Conservation (phyloP, 768 basidiomycete genomes). For the Galerina marginata region DNA sequence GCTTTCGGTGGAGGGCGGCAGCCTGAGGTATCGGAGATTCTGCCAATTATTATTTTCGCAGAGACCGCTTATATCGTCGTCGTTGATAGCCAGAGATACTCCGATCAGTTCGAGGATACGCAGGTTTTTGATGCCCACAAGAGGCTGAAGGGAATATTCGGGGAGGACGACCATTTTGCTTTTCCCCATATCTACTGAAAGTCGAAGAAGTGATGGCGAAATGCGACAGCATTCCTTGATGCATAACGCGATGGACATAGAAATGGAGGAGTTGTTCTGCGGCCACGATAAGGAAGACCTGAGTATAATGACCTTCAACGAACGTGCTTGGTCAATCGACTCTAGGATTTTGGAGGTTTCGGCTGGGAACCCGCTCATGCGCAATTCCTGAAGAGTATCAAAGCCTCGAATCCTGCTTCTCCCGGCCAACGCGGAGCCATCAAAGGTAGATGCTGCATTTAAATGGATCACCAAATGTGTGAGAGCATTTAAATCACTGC, state of each 20-base stretch:
- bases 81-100: slow-evolving; percentile 2
- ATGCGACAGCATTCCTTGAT: slow-evolving; percentile 8
- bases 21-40: slow-evolving; percentile 6
- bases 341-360: slow-evolving; percentile 2
- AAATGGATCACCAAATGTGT: neutral
- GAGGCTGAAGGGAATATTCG: neutral
- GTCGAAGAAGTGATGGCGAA: neutral
- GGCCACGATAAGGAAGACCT: neutral
- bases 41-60: slow-evolving; percentile 10
- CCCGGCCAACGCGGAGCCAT: neutral
- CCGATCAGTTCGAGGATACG: neutral
- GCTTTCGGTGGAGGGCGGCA: neutral
- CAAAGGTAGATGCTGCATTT: neutral
- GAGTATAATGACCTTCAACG: neutral
- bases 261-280: neutral
- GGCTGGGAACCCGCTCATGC: neutral
- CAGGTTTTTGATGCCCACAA: slow-evolving; percentile 6
- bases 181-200: neutral
- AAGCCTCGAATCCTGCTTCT: neutral
- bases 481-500: neutral
- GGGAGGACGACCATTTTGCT: neutral
- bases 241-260: neutral
- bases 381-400: neutral
- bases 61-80: slow-evolving; percentile 9
- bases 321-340: neutral